Percentiles rank a stretch among this genome's conserved stretches.
phyloP scores from a whole-genome alignment of 164 flowering plant species.

The Dillenia suffruticosa region DNA sequence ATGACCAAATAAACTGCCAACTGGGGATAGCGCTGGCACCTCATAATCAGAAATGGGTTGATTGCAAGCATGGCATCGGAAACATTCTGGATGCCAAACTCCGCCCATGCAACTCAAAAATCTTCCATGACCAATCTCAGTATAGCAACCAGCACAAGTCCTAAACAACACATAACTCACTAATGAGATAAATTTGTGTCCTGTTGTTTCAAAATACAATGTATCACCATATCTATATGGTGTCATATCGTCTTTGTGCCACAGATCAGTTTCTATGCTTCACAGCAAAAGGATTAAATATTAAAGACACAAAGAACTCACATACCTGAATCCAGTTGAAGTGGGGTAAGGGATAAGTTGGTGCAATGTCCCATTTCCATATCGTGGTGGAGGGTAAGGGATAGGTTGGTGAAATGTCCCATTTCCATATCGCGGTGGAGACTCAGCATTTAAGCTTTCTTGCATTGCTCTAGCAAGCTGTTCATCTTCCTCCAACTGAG shows the following conservation, averaged over 20 bases:
- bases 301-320: neutral
- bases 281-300: neutral
- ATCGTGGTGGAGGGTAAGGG: conserved; percentile 44
- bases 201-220: too few relatives aligned
- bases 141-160: conserved; percentile 87
- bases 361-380: conserved; percentile 29
- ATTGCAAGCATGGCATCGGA: conserved; percentile 80
- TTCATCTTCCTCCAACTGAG: conserved; percentile 79
- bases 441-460: conserved; percentile 64
- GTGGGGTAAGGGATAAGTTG: conserved; percentile 50
- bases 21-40: conserved; percentile 33
- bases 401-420: conserved; percentile 13
- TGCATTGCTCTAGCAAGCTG: conserved; percentile 81
- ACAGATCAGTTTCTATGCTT: neutral
- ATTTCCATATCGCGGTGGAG: conserved; percentile 39
- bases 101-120: conserved; percentile 87
- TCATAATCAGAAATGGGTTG: conserved; percentile 86
- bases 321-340: conserved; percentile 68
- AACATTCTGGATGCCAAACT: conserved; percentile 98
- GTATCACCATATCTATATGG: neutral
- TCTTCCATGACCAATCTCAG: conserved; percentile 88
- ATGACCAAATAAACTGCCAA: neutral
- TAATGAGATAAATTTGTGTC: too few relatives aligned
- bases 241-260: neutral
- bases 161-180: conserved; percentile 23